Evolutionary conservation across 768 basidiomycete species (phyloP).

Genomic region (Mycena indigotica): DNA sequence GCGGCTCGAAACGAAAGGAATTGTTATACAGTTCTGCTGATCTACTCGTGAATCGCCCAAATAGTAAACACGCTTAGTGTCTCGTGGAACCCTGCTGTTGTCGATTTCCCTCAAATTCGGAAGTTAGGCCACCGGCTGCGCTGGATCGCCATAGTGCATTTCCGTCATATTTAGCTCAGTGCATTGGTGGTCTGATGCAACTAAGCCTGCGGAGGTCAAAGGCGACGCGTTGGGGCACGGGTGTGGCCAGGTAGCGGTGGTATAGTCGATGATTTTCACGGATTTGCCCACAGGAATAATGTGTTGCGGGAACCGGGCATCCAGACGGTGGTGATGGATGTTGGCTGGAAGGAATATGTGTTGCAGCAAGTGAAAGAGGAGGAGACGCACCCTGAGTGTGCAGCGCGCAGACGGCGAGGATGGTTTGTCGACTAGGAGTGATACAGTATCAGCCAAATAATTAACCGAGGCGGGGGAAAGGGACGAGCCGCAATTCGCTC

Average conservation of each 20-base stretch:
- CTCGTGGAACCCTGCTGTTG: too few relatives aligned
- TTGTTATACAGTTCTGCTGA: conserved; percentile 2
- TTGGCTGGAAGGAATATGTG: neutral
- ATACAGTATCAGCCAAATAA: too few relatives aligned
- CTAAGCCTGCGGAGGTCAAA: neutral
- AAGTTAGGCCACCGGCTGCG: neutral
- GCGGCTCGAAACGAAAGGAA: conserved; percentile 5
- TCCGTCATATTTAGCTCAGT: neutral
- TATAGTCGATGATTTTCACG: conserved; percentile 15
- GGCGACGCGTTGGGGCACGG: neutral
- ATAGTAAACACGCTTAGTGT: too few relatives aligned
- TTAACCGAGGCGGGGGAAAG: too few relatives aligned
- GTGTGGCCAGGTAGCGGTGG: neutral
- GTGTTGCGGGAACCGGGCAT: neutral
- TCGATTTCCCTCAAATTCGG: neutral
- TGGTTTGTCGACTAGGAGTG: conserved; percentile 12
- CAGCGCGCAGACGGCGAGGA: conserved; percentile 18
- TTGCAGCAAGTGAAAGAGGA: too few relatives aligned
- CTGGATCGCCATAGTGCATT: neutral
- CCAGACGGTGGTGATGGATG: conserved; percentile 9
- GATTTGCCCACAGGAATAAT: conserved; percentile 6
- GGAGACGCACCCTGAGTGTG: conserved; percentile 11
- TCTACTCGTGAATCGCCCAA: too few relatives aligned
- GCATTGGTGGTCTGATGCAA: neutral
- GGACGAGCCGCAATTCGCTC: too few relatives aligned